Percentiles rank a stretch among this genome's conserved stretches.
These are phyloP conservation scores for Phytophthora nicotianae DNA, from an alignment of 352 stramenopile genomes.

Conservation along the genomic window DNA sequence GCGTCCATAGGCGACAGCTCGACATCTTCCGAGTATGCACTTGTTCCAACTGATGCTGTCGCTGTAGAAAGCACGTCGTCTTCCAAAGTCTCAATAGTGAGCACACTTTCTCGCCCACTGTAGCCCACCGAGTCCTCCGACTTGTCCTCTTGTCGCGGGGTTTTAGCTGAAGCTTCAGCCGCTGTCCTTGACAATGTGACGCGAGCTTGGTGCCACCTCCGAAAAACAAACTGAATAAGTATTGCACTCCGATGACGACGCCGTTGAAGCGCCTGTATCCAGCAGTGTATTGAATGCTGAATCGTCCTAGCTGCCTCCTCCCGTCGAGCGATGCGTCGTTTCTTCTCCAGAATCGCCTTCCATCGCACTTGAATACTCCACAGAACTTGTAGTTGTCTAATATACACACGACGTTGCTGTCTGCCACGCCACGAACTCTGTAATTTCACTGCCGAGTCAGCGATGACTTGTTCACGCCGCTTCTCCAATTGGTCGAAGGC, in stretches of 20 bases:
- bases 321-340: slow-evolving; percentile 35
- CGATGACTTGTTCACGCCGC: slow-evolving; percentile 42
- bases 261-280: slow-evolving; percentile 26
- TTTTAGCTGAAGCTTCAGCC: slow-evolving; percentile 15
- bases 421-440: slow-evolving; percentile 58
- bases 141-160: slow-evolving; percentile 23
- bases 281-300: slow-evolving; percentile 42
- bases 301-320: slow-evolving; percentile 41
- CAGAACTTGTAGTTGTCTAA: slow-evolving; percentile 39
- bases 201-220: slow-evolving; percentile 30
- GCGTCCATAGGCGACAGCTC: slow-evolving; percentile 28
- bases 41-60: slow-evolving; percentile 47
- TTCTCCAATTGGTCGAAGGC: slow-evolving; percentile 71
- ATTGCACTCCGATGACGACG: slow-evolving; percentile 33
- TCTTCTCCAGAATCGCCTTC: slow-evolving; percentile 58
- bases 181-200: slow-evolving; percentile 13
- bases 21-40: slow-evolving; percentile 44
- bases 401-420: slow-evolving; percentile 37
- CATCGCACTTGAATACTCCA: slow-evolving; percentile 60
- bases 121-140: slow-evolving; percentile 16
- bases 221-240: slow-evolving; percentile 41
- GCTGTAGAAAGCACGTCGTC: slow-evolving; percentile 40
- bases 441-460: slow-evolving; percentile 37
- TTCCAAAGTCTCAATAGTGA: slow-evolving; percentile 37
- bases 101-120: slow-evolving; percentile 34